Conservation (phyloP, 768 basidiomycete species). For the Suillus sp. region DNA sequence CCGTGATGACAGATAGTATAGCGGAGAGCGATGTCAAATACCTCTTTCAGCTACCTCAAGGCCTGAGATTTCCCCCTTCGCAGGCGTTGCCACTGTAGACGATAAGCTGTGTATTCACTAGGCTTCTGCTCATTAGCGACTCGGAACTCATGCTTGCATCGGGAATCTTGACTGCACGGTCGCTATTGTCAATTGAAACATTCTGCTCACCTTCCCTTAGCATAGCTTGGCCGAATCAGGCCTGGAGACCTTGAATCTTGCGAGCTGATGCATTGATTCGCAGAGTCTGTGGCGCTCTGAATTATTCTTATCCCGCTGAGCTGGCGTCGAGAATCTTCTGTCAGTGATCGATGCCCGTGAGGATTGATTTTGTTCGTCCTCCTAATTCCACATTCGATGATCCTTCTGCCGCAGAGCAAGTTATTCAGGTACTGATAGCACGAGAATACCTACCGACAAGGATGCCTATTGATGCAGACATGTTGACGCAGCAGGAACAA, state of each 20-base stretch:
- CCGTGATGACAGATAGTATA: background rate
- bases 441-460: background rate
- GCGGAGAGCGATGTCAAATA: background rate
- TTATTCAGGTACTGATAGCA: background rate
- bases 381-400: background rate
- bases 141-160: background rate
- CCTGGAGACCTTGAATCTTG: background rate
- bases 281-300: background rate
- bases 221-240: background rate
- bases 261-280: background rate
- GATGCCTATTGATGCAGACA: background rate
- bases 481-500: background rate
- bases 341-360: background rate
- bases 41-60: background rate
- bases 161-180: background rate
- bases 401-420: background rate
- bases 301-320: background rate
- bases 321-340: background rate
- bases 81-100: background rate
- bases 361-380: background rate
- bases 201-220: background rate
- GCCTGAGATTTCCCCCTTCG: background rate
- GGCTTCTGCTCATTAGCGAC: background rate
- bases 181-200: background rate
- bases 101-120: background rate